Base-by-base conservation (phyloP, 176 grass and related monocot species). In the Cymbopogon citratus region DNA sequence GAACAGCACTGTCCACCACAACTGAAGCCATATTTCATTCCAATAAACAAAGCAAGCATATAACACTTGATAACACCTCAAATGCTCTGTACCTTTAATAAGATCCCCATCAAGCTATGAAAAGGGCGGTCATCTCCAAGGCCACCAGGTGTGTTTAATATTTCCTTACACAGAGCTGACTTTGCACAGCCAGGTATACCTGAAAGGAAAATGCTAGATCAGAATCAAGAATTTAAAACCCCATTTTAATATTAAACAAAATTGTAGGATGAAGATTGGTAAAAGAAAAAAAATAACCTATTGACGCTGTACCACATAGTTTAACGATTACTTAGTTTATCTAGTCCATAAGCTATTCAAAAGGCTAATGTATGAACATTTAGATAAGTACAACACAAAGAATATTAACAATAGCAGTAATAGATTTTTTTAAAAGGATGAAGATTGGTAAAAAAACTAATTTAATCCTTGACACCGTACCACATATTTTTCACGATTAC, bases 181-280 rank as follows among this genome's bases (percentile, higher is more conserved):
- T 98, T 98, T 41, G 95, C 95, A 93, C 95, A 98, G 33, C 95
- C 95, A 77, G 95, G 95, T 91, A 98, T 95, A 81, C 95, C 95
- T 98, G 77, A 79, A 83, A 89, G 43, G 46, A 73, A 18, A 83
- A 75, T 67, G 78, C 36, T 44, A 68, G 39, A 83, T 45, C 12
- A 56, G 65, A 13, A 66, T 33, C 14, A 56, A 16, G 8, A 66
- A 65, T 11, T 10, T 1, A 8, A 68, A 65, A 52, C 3, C 1
- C 3, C 5, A 12, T 62, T 77, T 41, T 28, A 27, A 63, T 63
- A 73, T 33, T 33, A 33, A 33, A 31, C 14, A 19, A 49, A 26
- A 72, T 25, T 46, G 27, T 73, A 81, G 15, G 38, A 28, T 27
- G 36, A 43, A 62, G 51, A 82, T 62, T 77, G 33, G 46, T 27